Base-by-base conservation (phyloP, 352 stramenopile species). In the Phytophthora boehmeriae region DNA sequence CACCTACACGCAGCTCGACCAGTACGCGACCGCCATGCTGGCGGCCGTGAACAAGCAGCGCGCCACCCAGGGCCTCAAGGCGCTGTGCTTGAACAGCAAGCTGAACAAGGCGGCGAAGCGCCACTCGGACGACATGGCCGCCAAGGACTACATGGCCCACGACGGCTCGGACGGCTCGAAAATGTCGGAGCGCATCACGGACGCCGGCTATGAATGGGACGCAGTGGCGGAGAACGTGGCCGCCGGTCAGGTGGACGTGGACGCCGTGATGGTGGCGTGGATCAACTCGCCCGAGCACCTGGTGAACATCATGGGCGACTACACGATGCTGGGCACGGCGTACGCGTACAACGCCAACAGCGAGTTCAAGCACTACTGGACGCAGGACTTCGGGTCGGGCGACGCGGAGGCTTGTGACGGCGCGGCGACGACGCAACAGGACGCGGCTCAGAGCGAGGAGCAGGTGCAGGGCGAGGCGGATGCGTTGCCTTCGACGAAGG, bases 351-450 rank as follows among this genome's bases (percentile, higher is more conserved):
- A 44, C 38, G 14, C 13, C 38, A 17, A 19, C n/a, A 8, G 38
- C 10, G 5, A 20, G n/a, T 44, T 22, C 38, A 44, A 44, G n/a
- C 38, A 44, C 38, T 44, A 22, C 38, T 44, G 38, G 38, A 44
- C 38, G 38, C 38, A 44, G 38, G 38, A 22, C 14, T 44, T 44
- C 22, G 38, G 38, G 19, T 38, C 60, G 10, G 56, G 80, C 34
- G 46, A 45, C 22, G 57, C 39, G 4, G 76, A 89, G 45, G 20
- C 23, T n/a, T 75, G 66, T 23, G 61, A 70, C 30, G 48, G 47
- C 2, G 48, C 41, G 14, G n/a, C 53, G 6, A 17, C 49, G 25
- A 59, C 64, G 20, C 17, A 35, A n/a, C 36, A 59, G 46, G 28
- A 63, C 22, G n/a, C 52, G 34, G 52, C 51, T 52, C 39, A 70